Evolutionary conservation across 768 basidiomycete genomes (phyloP), one percentile per base, ranked within the genome.

Genomic region (Xerocomellus amylosporus): DNA sequence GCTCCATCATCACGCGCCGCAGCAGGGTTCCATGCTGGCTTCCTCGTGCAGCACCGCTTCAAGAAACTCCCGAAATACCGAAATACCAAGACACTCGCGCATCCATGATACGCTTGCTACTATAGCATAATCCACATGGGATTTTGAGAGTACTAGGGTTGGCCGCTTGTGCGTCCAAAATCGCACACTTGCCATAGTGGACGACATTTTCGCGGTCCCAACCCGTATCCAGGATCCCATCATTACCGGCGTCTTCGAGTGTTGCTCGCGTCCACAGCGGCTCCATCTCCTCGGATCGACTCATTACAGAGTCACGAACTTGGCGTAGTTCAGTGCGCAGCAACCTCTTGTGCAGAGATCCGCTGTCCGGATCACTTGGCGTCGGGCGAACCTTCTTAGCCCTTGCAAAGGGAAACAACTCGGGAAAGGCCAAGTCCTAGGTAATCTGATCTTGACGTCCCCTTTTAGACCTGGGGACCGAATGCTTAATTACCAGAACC

Each of bases 261-360:
- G 22, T 10, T 26, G 24, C 34, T 36, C 34, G 14, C 33, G 33
- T 34, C 14, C 12, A 34, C 8, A 7, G 47, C n/a, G 17, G n/a
- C 22, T 24, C 47, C 17, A 38, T 19, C 31, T 40, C 46, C 52
- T 53, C 46, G 39, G 53, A 54, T 53, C 31, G 38, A 39, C 24
- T 30, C 10, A 30, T 30, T 30, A 30, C 28, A 10, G 10, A 30
- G 9, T 30, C 30, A 30, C 10, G 2, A 37, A 7, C 7, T 12
- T 24, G 15, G 15, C 34, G 46, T 33, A 33, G 24, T 19, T 26
- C 47, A 14, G 26, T 28, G n/a, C 47, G 37, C 47, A 48, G 47
- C 47, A 44, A 12, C n/a, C 12, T 22, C 20, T 34, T 24, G 46
- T 24, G 22, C 31, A 36, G 34, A 46, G 46, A 22, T 47, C 22